Percentiles rank a stretch among this genome's conserved stretches.
phyloP scores from a whole-genome alignment of 371 early-diverging fungal species.

The Hamiltosporidium magnivora region DNA sequence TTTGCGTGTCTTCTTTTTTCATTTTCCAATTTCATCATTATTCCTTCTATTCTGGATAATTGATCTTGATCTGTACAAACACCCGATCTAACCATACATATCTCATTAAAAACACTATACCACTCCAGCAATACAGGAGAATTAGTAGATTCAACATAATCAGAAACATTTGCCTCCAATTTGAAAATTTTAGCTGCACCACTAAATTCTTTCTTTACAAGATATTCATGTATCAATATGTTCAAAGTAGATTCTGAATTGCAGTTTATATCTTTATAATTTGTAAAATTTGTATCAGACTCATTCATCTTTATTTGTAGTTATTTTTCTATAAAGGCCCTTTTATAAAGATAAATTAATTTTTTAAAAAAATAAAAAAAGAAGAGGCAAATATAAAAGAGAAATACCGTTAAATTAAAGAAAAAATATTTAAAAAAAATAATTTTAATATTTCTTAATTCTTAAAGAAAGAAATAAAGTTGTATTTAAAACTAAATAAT shows the following conservation, averaged over 20 bases:
- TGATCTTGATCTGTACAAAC: slow-evolving; percentile 5
- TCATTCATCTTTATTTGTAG: no score
- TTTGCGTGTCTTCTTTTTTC: slow-evolving; percentile 35
- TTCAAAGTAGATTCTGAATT: slow-evolving; percentile 14
- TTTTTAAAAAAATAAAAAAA: no score
- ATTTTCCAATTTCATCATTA: slow-evolving; percentile 47
- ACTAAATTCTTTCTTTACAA: slow-evolving; percentile 39
- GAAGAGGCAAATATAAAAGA: no score
- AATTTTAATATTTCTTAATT: no score
- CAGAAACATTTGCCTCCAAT: slow-evolving; percentile 39
- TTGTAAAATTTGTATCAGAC: no score
- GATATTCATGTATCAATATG: slow-evolving; percentile 50
- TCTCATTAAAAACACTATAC: slow-evolving; percentile 51
- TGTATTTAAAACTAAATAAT: no score
- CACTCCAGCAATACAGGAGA: slow-evolving; percentile 45
- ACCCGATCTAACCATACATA: slow-evolving; percentile 50
- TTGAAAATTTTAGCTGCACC: slow-evolving; percentile 46
- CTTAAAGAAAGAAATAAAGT: no score
- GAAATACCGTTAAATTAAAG: no score
- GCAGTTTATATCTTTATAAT: neutral
- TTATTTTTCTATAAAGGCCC: no score
- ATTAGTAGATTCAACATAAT: slow-evolving; percentile 17
- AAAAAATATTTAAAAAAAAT: no score
- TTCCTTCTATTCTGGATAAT: slow-evolving; percentile 37
- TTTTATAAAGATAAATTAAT: no score